Percentiles rank a stretch among this genome's conserved stretches.
Evolutionary conservation across 768 basidiomycete genomes (phyloP).

Genomic region (Amanita pallidorosea): DNA sequence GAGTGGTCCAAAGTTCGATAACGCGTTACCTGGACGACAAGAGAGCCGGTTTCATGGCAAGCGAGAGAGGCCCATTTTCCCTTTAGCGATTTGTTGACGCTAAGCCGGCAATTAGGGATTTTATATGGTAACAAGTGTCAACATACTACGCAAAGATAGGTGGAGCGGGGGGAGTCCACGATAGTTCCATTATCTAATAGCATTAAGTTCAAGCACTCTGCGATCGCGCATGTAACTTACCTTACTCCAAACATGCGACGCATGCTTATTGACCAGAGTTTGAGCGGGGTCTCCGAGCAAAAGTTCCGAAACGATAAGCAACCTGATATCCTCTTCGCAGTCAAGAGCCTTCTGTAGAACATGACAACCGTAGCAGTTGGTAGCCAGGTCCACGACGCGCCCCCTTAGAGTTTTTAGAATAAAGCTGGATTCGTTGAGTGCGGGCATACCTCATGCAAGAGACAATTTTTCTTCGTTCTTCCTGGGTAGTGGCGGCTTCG

Average conservation of each 20-base stretch:
- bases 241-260: conserved; percentile 90
- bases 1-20: neutral
- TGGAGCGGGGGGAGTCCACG: conserved; percentile 79
- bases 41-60: conserved; percentile 83
- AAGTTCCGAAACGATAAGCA: conserved; percentile 77
- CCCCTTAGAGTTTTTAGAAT: conserved; percentile 32
- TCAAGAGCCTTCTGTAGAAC: conserved; percentile 85
- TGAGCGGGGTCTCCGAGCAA: conserved; percentile 77
- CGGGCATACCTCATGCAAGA: conserved; percentile 67
- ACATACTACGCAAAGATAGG: conserved; percentile 82
- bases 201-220: conserved; percentile 7
- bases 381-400: conserved; percentile 77
- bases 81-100: conserved; percentile 79
- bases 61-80: conserved; percentile 86
- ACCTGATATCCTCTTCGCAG: conserved; percentile 79
- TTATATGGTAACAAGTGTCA: conserved; percentile 1
- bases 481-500: conserved; percentile 63
- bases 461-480: conserved; percentile 74
- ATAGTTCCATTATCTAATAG: conserved; percentile 75
- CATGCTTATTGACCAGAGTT: conserved; percentile 84
- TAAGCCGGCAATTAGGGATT: conserved; percentile 15
- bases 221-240: conserved; percentile 19
- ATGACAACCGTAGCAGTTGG: conserved; percentile 84
- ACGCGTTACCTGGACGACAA: conserved; percentile 69
- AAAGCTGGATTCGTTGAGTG: neutral